Evolutionary conservation across 2,329 filamentous ascomycete genomes (phyloP).

Genomic region (Fusarium verticillioides): DNA sequence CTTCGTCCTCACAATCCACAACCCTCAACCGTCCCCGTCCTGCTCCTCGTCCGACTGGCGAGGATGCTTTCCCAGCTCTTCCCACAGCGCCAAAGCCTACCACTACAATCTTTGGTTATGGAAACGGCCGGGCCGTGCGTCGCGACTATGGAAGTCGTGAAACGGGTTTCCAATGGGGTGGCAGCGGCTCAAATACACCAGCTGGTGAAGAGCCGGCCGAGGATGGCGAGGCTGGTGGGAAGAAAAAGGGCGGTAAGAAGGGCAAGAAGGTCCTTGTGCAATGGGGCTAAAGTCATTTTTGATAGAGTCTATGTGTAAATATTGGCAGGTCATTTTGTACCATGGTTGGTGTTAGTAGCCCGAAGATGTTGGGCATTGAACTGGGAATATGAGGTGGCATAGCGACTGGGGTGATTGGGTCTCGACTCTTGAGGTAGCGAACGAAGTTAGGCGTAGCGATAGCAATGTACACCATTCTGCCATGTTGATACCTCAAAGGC

Average conservation of each 20-base stretch:
- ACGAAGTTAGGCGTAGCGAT: neutral
- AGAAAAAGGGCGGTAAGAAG: slow-evolving; percentile 69
- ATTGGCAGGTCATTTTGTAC: neutral
- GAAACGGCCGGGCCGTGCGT: slow-evolving; percentile 62
- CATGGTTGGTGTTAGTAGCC: neutral
- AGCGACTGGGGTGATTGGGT: neutral
- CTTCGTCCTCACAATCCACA: slow-evolving; percentile 45
- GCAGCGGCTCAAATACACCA: slow-evolving; percentile 36
- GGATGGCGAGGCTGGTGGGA: slow-evolving; percentile 48
- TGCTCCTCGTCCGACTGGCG: slow-evolving; percentile 45
- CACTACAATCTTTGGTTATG: slow-evolving; percentile 72
- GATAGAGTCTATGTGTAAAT: neutral
- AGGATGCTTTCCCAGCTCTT: slow-evolving; percentile 83
- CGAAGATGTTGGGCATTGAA: neutral
- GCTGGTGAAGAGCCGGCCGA: slow-evolving; percentile 44
- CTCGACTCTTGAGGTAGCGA: neutral
- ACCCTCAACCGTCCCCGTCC: slow-evolving; percentile 32
- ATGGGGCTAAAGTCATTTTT: slow-evolving; percentile 61
- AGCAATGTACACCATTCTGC: neutral
- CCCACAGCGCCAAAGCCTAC: slow-evolving; percentile 78
- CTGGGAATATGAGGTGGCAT: neutral
- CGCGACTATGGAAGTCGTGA: slow-evolving; percentile 62
- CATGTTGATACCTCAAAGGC: neutral
- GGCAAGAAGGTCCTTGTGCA: slow-evolving; percentile 71
- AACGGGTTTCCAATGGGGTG: slow-evolving; percentile 66